A percentile compares a stretch with the other conserved stretches of the same genome.
Conservation (phyloP, 805 yeast genomes). For the Tetrapisispora namnaoensis region DNA sequence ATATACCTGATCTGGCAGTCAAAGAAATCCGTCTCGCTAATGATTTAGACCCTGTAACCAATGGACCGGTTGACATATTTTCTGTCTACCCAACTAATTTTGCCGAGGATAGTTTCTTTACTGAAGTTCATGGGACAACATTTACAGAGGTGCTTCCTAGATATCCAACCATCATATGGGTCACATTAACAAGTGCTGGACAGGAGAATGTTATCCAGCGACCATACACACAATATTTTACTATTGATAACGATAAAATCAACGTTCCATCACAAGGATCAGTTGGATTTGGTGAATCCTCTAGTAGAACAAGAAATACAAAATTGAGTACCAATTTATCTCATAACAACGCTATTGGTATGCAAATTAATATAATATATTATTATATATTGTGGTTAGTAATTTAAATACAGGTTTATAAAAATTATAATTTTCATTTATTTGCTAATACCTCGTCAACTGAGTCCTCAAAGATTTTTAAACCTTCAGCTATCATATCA, state of each 20-base stretch:
- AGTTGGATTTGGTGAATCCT: slow-evolving; percentile 3
- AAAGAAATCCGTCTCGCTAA: not conserved
- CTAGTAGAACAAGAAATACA: not conserved
- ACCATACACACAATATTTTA: slow-evolving; percentile 40
- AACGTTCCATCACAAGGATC: slow-evolving; percentile 29
- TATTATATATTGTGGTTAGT: slow-evolving; percentile 1
- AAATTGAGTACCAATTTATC: not conserved
- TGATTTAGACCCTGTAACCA: not conserved
- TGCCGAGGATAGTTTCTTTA: slow-evolving; percentile 7
- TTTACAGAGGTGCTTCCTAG: slow-evolving; percentile 19
- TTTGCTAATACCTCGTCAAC: slow-evolving; percentile 3
- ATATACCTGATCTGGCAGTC: not conserved
- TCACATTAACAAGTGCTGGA: slow-evolving; percentile 32
- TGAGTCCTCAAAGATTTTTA: slow-evolving; percentile 55
- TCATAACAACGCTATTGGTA: not conserved
- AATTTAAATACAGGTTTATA: not conserved
- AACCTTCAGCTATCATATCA: slow-evolving; percentile 58
- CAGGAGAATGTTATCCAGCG: slow-evolving; percentile 35
- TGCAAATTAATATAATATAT: slow-evolving; percentile 1
- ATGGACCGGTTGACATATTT: not conserved
- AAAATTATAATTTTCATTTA: not conserved
- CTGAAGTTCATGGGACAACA: slow-evolving; percentile 17
- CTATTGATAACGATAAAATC: slow-evolving; percentile 20
- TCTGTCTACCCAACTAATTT: not conserved
- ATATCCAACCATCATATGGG: slow-evolving; percentile 37